These are phyloP conservation scores for Bertia moriformis DNA, from an alignment of 2,329 filamentous ascomycete species.

Conservation along the genomic window DNA sequence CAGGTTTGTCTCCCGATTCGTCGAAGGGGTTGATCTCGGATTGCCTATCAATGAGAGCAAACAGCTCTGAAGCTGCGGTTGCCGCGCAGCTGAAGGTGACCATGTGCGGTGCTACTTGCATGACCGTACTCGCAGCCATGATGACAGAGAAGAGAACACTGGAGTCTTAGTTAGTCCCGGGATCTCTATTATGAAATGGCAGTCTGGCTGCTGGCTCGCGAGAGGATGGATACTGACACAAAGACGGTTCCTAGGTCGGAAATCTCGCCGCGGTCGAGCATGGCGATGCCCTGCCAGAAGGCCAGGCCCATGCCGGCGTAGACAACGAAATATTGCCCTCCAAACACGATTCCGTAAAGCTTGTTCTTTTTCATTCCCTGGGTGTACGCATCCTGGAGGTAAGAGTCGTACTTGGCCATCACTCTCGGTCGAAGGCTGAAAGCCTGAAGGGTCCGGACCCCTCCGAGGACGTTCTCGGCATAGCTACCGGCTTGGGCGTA, in stretches of 20 bases:
- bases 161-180: slow-evolving; percentile 10
- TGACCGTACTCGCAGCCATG: slow-evolving; percentile 19
- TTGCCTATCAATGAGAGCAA: slow-evolving; percentile 19
- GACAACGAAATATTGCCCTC: slow-evolving; percentile 22
- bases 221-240: too few relatives aligned
- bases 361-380: slow-evolving; percentile 21
- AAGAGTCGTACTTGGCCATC: slow-evolving; percentile 20
- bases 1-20: slow-evolving; percentile 13
- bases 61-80: slow-evolving; percentile 18
- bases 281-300: slow-evolving; percentile 27
- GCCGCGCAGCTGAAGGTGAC: slow-evolving; percentile 22
- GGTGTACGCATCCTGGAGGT: slow-evolving; percentile 17
- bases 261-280: slow-evolving; percentile 21
- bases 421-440: slow-evolving; percentile 23
- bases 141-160: slow-evolving; percentile 21
- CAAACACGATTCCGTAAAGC: slow-evolving; percentile 21
- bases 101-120: slow-evolving; percentile 18
- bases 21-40: slow-evolving; percentile 21
- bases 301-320: slow-evolving; percentile 25
- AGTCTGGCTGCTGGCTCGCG: too few relatives aligned
- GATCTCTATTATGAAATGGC: too few relatives aligned
- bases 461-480: slow-evolving; percentile 25
- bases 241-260: slow-evolving; percentile 20
- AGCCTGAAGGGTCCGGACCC: slow-evolving; percentile 21
- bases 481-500: slow-evolving; percentile 21